Conservation (phyloP, 352 stramenopile species). For the Pythium utonaiense region DNA sequence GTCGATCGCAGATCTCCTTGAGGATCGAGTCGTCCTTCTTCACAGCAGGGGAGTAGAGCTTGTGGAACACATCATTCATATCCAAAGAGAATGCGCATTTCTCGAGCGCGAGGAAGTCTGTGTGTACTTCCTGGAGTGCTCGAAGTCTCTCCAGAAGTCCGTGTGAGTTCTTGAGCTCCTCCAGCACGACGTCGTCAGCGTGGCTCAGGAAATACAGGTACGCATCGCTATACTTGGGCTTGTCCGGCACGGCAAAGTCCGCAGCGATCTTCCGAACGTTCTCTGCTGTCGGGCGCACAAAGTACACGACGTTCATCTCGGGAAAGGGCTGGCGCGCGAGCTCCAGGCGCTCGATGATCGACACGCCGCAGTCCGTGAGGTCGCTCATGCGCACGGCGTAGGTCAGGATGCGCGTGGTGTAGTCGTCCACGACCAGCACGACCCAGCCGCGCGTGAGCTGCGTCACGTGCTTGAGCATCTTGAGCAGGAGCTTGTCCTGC, state of each 20-base stretch:
- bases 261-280: conserved; percentile 81
- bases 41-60: conserved; percentile 68
- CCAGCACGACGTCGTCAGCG: conserved; percentile 72
- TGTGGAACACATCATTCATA: conserved; percentile 75
- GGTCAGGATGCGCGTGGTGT: conserved; percentile 91
- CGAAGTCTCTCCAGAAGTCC: conserved; percentile 79
- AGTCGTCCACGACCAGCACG: conserved; percentile 95
- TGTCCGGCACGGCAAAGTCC: conserved; percentile 75
- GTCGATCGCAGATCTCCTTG: conserved; percentile 79
- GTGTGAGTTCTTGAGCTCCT: conserved; percentile 80
- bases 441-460: conserved; percentile 75
- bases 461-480: conserved; percentile 84
- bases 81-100: conserved; percentile 93
- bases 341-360: conserved; percentile 94
- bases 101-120: conserved; percentile 95
- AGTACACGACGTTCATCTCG: conserved; percentile 97
- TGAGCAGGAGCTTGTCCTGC: conserved; percentile 72
- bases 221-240: conserved; percentile 91
- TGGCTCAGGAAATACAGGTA: conserved; percentile 94
- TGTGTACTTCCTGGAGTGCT: conserved; percentile 93
- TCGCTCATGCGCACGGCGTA: conserved; percentile 97
- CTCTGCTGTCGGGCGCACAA: conserved; percentile 85
- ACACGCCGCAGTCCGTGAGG: conserved; percentile 96
- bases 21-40: conserved; percentile 48
- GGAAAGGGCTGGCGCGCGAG: conserved; percentile 94